Evolutionary conservation across 1,139 yeast genomes (phyloP).

Genomic region (Tardiomyces digboiensis): DNA sequence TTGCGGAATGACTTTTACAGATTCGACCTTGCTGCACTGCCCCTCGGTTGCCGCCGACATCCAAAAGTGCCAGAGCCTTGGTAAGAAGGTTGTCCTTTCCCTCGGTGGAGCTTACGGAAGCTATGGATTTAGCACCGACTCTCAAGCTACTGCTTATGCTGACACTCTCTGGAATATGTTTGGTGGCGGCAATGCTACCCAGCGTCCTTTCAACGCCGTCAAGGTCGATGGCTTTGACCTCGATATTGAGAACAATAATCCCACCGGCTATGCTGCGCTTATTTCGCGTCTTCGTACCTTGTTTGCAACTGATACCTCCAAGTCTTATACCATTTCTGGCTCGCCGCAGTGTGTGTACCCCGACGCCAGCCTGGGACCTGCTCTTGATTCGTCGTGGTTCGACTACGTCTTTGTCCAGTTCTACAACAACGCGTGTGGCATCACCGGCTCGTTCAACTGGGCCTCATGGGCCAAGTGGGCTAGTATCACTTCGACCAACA

Average conservation of each 20-base stretch:
- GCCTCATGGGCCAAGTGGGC: conserved; percentile 73
- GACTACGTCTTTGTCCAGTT: conserved; percentile 90
- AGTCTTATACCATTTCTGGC: conserved; percentile 66
- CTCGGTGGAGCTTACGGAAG: conserved; percentile 75
- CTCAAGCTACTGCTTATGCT: conserved; percentile 61
- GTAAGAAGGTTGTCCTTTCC: conserved; percentile 65
- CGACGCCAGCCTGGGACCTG: conserved; percentile 68
- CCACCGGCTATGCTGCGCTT: conserved; percentile 44
- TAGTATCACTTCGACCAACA: conserved; percentile 49
- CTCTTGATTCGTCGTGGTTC: conserved; percentile 49
- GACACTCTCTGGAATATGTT: conserved; percentile 70
- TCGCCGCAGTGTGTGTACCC: conserved; percentile 96
- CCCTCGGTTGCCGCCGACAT: conserved; percentile 60
- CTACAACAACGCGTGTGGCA: conserved; percentile 75
- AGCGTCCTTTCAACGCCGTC: conserved; percentile 66
- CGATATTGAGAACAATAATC: conserved; percentile 50
- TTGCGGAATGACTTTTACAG: conserved; percentile 16
- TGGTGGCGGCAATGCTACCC: conserved; percentile 56
- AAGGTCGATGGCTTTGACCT: conserved; percentile 63
- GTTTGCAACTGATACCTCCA: conserved; percentile 36
- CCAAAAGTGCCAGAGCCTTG: conserved; percentile 58
- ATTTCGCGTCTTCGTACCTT: conserved; percentile 42
- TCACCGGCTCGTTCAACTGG: conserved; percentile 31
- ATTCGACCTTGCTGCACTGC: conserved; percentile 17
- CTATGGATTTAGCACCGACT: conserved; percentile 59